phyloP scores from a whole-genome alignment of 2,329 filamentous ascomycete genomes.

The Diplodia corticola region DNA sequence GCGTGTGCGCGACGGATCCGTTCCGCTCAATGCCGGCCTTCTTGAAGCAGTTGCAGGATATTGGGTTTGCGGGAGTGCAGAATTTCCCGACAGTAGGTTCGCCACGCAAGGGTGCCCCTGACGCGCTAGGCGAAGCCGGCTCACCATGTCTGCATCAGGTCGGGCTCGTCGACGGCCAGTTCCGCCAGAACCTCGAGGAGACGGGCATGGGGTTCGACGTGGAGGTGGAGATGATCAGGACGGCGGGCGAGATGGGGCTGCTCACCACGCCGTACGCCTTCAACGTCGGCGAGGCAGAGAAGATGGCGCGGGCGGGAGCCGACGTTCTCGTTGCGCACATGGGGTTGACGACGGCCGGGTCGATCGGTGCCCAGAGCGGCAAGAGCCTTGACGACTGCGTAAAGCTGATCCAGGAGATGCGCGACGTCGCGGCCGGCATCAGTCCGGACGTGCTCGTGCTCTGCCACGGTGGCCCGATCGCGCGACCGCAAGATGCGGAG shows the following conservation, averaged over 20 bases:
- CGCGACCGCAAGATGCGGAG: slow-evolving; percentile 61
- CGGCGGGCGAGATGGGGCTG: slow-evolving; percentile 61
- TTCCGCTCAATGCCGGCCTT: slow-evolving; percentile 64
- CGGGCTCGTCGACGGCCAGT: slow-evolving; percentile 67
- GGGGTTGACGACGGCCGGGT: slow-evolving; percentile 65
- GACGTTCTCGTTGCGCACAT: slow-evolving; percentile 70
- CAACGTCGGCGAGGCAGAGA: slow-evolving; percentile 59
- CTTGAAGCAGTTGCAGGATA: slow-evolving; percentile 58
- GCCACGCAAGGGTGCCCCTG: slow-evolving; percentile 15
- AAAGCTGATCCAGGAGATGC: slow-evolving; percentile 61
- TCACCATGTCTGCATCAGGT: slow-evolving; percentile 41
- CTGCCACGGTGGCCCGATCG: slow-evolving; percentile 71
- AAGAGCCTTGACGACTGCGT: slow-evolving; percentile 67
- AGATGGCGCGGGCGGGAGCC: slow-evolving; percentile 65
- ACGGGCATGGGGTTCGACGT: slow-evolving; percentile 68
- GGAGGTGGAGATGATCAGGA: slow-evolving; percentile 66
- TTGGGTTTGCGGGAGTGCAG: slow-evolving; percentile 70
- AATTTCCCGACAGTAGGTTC: slow-evolving; percentile 63
- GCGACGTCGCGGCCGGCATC: slow-evolving; percentile 59
- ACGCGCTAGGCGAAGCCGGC: background rate
- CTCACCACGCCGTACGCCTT: slow-evolving; percentile 73
- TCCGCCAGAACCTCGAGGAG: slow-evolving; percentile 68
- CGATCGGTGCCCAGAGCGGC: slow-evolving; percentile 63
- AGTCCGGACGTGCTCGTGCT: slow-evolving; percentile 63
- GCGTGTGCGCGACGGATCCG: slow-evolving; percentile 70